Percentiles rank a stretch among this genome's conserved stretches.
Evolutionary conservation across 192 early-diverging fungal species (phyloP).

Genomic region (Coemansia sp.): DNA sequence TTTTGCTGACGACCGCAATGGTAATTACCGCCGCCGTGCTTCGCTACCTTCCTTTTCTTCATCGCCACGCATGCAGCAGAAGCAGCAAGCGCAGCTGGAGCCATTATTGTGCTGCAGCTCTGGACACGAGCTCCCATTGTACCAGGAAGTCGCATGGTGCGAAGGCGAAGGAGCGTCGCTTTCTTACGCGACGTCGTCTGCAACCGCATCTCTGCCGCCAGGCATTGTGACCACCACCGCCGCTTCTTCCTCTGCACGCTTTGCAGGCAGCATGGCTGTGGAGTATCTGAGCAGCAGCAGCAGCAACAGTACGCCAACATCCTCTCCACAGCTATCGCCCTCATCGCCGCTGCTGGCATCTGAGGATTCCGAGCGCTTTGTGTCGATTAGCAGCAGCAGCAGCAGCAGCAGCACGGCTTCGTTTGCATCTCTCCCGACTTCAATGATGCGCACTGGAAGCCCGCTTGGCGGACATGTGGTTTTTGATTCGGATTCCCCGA

Average conservation of each 20-base stretch:
- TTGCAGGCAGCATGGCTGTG: not conserved
- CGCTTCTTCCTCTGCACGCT: not conserved
- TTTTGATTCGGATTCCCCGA: constrained; percentile 35
- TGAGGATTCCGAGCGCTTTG: not conserved
- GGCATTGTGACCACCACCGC: constrained; percentile 4
- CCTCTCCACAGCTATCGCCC: not conserved
- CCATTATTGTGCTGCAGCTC: not conserved
- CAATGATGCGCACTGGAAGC: constrained; percentile 41
- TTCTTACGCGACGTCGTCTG: constrained; percentile 2
- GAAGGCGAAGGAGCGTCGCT: constrained; percentile 14
- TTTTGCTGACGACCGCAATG: not conserved
- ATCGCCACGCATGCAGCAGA: not conserved
- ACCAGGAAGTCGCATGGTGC: constrained; percentile 49
- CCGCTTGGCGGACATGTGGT: constrained; percentile 24
- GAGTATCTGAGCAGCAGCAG: constrained; percentile 2
- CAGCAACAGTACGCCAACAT: not conserved
- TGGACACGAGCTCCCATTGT: constrained; percentile 42
- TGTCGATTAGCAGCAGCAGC: not conserved
- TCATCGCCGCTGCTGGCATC: not conserved
- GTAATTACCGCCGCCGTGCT: not conserved
- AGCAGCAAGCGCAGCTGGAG: not conserved
- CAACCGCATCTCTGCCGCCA: constrained; percentile 3
- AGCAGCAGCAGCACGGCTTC: not conserved
- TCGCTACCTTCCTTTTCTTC: constrained; percentile 5
- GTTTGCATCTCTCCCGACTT: constrained; percentile 5